Base-by-base conservation (phyloP, 768 basidiomycete species). In the Boletus pseudopeckii region DNA sequence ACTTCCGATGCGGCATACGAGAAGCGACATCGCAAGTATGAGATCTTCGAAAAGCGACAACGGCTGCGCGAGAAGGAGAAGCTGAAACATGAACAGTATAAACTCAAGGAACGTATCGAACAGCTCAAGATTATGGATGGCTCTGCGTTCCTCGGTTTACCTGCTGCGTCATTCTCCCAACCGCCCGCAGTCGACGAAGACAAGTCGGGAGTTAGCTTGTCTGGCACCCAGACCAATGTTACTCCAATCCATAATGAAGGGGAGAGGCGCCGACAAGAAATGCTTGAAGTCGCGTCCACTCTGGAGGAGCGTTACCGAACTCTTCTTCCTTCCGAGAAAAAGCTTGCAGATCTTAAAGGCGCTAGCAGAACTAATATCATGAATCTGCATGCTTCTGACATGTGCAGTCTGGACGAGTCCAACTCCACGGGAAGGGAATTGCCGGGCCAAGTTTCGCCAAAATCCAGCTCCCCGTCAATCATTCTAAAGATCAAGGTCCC, bases 41-140 rank as follows among this genome's bases (percentile, higher is more conserved):
- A 94, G 68, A 80, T 80, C 14, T 87, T 90, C 54, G 93, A 95
- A 71, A 91, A 90, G 67, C 82, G 91, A 8, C 84, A 86, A 64
- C 86, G 92, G 5, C 74, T 90, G 33, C 83, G 92, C 50, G 92
- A 95, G 72, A 92, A 92, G 71, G 92, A 96, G 71, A 92, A 92
- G 66, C 80, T 95, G 50, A 87, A 89, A 70, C 87, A 92, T 59
- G 92, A 94, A 64, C 90, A 92, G 61, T 92, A 93, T 74, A 92
- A 92, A 66, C 82, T 96, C 64, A 88, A 88, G 69, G 87, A 92
- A 64, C 83, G 92, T 34, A 88, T 94, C 55, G 91, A 94, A 48
- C 88, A 93, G 64, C 77, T 94, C 52, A 80, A 78, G 51, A 77
- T 75, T 26, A 87, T 94, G 84, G 88, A 91, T 54, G 70, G 78